These are phyloP conservation scores for Monascus ruber DNA, from an alignment of 2,329 filamentous ascomycete genomes.

Conservation along the genomic window DNA sequence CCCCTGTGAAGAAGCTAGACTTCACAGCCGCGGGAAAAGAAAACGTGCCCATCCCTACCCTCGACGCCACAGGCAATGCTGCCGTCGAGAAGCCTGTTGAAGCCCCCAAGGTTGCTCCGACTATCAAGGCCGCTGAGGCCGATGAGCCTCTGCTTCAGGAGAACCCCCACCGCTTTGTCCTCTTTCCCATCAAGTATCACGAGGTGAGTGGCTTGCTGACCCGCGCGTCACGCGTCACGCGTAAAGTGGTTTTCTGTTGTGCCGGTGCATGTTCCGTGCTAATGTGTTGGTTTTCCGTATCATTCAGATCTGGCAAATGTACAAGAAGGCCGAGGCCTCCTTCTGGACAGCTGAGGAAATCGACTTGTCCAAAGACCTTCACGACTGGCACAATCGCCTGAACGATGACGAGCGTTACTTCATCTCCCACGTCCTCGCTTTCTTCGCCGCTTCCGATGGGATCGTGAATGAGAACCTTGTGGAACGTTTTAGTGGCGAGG, in stretches of 20 bases:
- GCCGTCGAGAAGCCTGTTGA: conserved; percentile 45
- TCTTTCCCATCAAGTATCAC: conserved; percentile 99
- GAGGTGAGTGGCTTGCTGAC: conserved; percentile 58
- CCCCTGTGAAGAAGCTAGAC: conserved; percentile 80
- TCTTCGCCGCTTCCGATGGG: conserved; percentile 97
- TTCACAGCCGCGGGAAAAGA: conserved; percentile 69
- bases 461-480: conserved; percentile 99
- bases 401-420: conserved; percentile 98
- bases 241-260: conserved; percentile 47
- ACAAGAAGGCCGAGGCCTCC: conserved; percentile 98
- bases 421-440: conserved; percentile 94
- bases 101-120: conserved; percentile 34
- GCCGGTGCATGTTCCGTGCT: conserved; percentile 15
- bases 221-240: conserved; percentile 46
- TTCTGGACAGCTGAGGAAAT: conserved; percentile 99
- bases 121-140: conserved; percentile 57
- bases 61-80: conserved; percentile 35
- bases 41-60: conserved; percentile 50
- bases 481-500: conserved; percentile 92
- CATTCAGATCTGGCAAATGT: conserved; percentile 96
- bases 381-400: conserved; percentile 97
- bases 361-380: conserved; percentile 94
- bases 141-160: conserved; percentile 89
- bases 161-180: conserved; percentile 90
- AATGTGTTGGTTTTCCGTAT: conserved; percentile 18